Percentiles rank a stretch among this genome's conserved stretches.
Conservation (phyloP, 768 basidiomycete genomes). For the Sistotremastrum suecicum region DNA sequence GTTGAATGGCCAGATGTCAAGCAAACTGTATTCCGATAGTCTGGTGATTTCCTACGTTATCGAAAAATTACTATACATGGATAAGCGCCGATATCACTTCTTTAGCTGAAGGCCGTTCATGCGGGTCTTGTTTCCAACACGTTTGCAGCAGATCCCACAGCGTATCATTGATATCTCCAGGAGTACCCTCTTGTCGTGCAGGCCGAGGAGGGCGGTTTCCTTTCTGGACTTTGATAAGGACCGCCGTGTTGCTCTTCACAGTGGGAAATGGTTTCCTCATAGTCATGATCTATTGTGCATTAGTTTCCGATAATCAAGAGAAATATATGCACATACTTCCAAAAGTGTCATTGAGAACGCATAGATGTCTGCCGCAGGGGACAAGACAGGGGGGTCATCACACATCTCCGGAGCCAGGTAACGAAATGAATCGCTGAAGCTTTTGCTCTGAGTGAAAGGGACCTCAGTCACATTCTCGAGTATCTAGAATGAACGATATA, state of each 20-base stretch:
- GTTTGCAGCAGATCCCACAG: constrained; percentile 29
- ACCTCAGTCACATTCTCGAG: constrained; percentile 2
- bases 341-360: constrained; percentile 4
- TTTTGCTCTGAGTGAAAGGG: constrained; percentile 4
- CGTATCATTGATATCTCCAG: constrained; percentile 26
- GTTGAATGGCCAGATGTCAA: too few species aligned
- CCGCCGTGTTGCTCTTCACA: not conserved
- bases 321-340: constrained; percentile 1
- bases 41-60: too few species aligned
- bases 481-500: not conserved
- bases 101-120: constrained; percentile 26
- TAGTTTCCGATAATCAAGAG: not conserved
- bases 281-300: not conserved
- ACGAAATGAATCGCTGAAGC: constrained; percentile 1
- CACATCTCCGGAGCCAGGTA: constrained; percentile 5
- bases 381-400: not conserved
- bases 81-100: constrained; percentile 11
- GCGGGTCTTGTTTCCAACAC: constrained; percentile 28
- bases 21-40: too few species aligned
- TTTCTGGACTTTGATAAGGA: constrained; percentile 1
- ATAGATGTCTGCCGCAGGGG: constrained; percentile 2
- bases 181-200: too few species aligned
- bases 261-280: not conserved
- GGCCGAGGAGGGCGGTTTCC: constrained; percentile 1
- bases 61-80: too few species aligned